Conservation (phyloP, 495 filamentous ascomycete genomes). For the Daldinia childiae region DNA sequence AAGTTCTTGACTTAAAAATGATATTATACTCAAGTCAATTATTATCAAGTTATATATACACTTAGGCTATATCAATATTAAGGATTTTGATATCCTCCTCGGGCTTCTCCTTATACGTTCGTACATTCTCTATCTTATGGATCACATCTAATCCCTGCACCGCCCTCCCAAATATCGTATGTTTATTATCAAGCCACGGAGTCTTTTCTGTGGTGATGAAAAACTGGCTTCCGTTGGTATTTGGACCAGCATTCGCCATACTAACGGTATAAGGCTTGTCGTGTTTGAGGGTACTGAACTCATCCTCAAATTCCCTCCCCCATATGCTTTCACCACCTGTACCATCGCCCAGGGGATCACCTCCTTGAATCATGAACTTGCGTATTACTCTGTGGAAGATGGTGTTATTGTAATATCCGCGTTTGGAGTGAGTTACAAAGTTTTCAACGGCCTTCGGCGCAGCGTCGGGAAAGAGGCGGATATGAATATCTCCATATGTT, state of each 20-base stretch:
- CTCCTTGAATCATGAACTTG: constrained; percentile 98
- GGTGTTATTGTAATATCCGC: constrained; percentile 94
- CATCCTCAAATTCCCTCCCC: constrained; percentile 95
- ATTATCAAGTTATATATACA: neutral
- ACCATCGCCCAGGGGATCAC: constrained; percentile 93
- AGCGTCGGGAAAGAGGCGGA: constrained; percentile 91
- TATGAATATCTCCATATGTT: constrained; percentile 91
- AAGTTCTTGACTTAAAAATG: neutral
- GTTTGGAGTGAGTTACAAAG: constrained; percentile 89
- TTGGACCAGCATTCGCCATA: constrained; percentile 97
- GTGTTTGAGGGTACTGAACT: constrained; percentile 89
- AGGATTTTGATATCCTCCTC: constrained; percentile 98
- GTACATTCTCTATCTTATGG: constrained; percentile 92
- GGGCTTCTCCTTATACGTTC: constrained; percentile 94
- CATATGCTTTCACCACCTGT: constrained; percentile 97
- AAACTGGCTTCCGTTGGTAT: constrained; percentile 84
- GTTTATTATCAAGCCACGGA: constrained; percentile 94
- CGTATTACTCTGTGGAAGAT: constrained; percentile 97
- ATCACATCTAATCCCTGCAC: constrained; percentile 93
- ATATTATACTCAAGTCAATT: neutral
- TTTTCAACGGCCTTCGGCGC: constrained; percentile 98
- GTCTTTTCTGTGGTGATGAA: constrained; percentile 99
- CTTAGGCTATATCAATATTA: constrained; percentile 74
- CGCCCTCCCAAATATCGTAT: constrained; percentile 94
- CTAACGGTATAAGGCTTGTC: constrained; percentile 96